Percentiles rank a stretch among this genome's conserved stretches.
Evolutionary conservation across 257 asterid species (phyloP).

Genomic region (Solanum clarkiae): DNA sequence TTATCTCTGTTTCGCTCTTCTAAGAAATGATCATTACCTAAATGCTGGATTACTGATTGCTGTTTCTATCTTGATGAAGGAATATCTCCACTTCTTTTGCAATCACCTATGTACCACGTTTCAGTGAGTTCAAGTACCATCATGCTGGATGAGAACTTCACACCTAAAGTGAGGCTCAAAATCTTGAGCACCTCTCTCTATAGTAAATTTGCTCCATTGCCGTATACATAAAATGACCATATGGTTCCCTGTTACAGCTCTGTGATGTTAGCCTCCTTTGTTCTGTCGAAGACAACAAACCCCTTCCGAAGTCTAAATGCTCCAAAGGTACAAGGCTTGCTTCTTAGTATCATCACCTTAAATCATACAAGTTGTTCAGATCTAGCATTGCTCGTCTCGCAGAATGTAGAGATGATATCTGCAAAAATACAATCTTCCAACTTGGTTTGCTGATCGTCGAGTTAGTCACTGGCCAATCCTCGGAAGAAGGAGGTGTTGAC

Average conservation of each 20-base stretch:
- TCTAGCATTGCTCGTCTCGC: slow-evolving; percentile 7
- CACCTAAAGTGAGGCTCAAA: slow-evolving; percentile 43
- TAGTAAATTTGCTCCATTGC: neutral
- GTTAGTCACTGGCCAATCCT: slow-evolving; percentile 82
- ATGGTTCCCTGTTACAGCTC: slow-evolving; percentile 32
- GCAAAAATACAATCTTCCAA: slow-evolving; percentile 54
- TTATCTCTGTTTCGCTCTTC: neutral
- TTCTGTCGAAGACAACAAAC: slow-evolving; percentile 11
- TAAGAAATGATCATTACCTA: neutral
- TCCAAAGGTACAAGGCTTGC: slow-evolving; percentile 30
- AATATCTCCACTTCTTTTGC: slow-evolving; percentile 83
- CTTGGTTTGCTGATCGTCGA: slow-evolving; percentile 79
- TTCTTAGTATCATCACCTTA: neutral
- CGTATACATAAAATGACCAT: neutral
- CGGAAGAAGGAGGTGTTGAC: slow-evolving; percentile 59
- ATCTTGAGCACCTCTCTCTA: neutral
- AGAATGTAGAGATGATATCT: slow-evolving; percentile 34
- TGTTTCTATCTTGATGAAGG: slow-evolving; percentile 32
- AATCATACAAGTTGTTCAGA: neutral
- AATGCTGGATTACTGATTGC: neutral
- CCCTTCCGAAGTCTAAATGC: slow-evolving; percentile 20
- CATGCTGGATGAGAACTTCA: slow-evolving; percentile 73
- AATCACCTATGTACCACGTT: slow-evolving; percentile 59
- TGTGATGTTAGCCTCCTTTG: slow-evolving; percentile 45
- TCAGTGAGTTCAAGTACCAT: slow-evolving; percentile 74